Evolutionary conservation across 176 grass and related monocot genomes (phyloP).

Genomic region (Oropetium thomaeum): DNA sequence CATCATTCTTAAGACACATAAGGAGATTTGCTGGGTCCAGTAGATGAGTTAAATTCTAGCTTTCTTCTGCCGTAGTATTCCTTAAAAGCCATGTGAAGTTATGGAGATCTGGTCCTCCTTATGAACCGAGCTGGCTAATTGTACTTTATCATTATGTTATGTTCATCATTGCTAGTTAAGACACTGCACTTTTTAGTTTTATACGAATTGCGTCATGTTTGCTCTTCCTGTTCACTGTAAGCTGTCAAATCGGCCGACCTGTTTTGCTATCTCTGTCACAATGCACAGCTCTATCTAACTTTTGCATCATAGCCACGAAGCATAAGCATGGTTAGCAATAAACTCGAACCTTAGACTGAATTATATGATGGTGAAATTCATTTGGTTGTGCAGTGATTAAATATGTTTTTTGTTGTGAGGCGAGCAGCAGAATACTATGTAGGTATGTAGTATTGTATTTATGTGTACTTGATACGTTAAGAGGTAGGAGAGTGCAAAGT

Average conservation of each 20-base stretch:
- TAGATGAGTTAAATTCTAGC: conserved; percentile 37
- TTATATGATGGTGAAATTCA: neutral
- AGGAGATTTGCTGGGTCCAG: conserved; percentile 59
- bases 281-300: conserved; percentile 5
- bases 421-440: neutral
- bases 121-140: conserved; percentile 44
- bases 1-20: conserved; percentile 48
- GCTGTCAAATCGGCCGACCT: conserved; percentile 39
- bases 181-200: conserved; percentile 24
- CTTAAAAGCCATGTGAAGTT: conserved; percentile 55
- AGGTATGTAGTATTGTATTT: neutral
- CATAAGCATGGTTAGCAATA: neutral
- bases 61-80: conserved; percentile 47
- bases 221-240: conserved; percentile 42
- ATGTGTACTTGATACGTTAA: conserved; percentile 9
- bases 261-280: conserved; percentile 21
- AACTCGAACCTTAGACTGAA: neutral
- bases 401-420: neutral
- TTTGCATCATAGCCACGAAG: conserved; percentile 12
- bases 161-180: conserved; percentile 32
- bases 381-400: neutral
- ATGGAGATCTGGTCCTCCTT: conserved; percentile 38
- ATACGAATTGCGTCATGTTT: conserved; percentile 34
- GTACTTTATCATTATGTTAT: conserved; percentile 34
- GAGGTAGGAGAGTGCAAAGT: neutral